These are phyloP conservation scores for Paecilomyces fulvus DNA, from an alignment of 2,329 filamentous ascomycete species.

Conservation along the genomic window DNA sequence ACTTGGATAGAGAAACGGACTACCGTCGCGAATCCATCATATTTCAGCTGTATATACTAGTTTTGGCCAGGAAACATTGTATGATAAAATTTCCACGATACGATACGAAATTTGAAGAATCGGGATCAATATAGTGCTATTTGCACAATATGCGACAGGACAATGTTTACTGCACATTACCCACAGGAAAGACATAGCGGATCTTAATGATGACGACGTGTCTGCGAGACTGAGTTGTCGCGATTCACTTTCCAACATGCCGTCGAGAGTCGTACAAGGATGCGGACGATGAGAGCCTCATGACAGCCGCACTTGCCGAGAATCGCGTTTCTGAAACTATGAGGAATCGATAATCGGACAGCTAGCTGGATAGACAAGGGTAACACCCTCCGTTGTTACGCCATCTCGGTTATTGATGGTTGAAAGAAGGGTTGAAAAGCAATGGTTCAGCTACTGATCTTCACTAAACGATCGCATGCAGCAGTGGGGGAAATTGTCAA, in stretches of 20 bases:
- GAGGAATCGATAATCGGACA: background rate
- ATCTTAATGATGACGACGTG: background rate
- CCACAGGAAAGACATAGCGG: background rate
- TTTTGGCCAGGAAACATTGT: background rate
- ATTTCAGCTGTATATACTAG: background rate
- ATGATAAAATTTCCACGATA: background rate
- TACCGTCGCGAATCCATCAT: background rate
- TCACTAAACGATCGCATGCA: background rate
- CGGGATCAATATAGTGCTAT: conserved; percentile 1
- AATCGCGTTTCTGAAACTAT: conserved; percentile 4
- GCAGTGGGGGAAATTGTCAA: background rate
- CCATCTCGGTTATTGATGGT: background rate
- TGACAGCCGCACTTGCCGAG: conserved; percentile 1
- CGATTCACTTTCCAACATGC: background rate
- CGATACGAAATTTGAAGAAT: background rate
- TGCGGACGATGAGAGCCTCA: background rate
- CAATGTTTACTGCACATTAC: background rate
- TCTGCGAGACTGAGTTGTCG: background rate
- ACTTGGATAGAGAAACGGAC: conserved; percentile 12
- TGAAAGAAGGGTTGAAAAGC: background rate
- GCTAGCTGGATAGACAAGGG: background rate
- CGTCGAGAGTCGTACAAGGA: background rate
- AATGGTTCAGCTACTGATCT: background rate
- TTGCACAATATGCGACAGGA: conserved; percentile 3
- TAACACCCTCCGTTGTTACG: background rate